Evolutionary conservation across 2,329 filamentous ascomycete genomes (phyloP).

Genomic region (Hymenoscyphus infarciens): DNA sequence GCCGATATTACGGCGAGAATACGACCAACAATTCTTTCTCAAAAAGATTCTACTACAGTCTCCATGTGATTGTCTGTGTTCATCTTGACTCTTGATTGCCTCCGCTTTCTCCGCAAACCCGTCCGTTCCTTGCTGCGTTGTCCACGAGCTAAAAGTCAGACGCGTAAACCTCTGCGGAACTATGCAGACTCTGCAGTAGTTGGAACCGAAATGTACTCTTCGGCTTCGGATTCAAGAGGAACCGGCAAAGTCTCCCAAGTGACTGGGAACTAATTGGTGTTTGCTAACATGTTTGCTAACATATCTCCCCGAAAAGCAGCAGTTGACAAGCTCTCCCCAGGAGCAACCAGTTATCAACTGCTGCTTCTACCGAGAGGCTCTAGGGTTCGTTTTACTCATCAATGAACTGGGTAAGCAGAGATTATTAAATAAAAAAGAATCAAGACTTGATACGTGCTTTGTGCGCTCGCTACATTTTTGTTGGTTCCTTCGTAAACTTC

Average conservation of each 20-base stretch:
- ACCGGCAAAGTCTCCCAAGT: too few species aligned
- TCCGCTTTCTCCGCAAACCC: background rate
- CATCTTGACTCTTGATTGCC: background rate
- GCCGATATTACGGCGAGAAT: background rate
- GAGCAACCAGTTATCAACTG: too few species aligned
- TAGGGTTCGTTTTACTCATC: background rate
- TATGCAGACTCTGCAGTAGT: background rate
- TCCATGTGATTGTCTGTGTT: background rate
- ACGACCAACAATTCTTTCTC: background rate
- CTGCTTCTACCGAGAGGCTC: too few species aligned
- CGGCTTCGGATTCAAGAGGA: too few species aligned
- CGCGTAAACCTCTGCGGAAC: background rate
- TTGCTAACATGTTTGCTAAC: too few species aligned
- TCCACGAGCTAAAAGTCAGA: background rate
- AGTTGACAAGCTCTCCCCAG: too few species aligned
- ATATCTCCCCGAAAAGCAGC: too few species aligned
- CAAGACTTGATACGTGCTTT: background rate
- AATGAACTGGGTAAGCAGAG: background rate
- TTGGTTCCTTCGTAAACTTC: background rate
- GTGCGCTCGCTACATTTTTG: background rate
- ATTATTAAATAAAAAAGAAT: background rate
- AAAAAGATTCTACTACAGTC: too few species aligned
- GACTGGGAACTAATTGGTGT: too few species aligned
- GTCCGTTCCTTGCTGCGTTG: background rate
- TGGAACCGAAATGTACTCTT: background rate